These are phyloP conservation scores for Rhodomyrtus psidioides DNA, from an alignment of 441 rosid species.

Conservation along the genomic window DNA sequence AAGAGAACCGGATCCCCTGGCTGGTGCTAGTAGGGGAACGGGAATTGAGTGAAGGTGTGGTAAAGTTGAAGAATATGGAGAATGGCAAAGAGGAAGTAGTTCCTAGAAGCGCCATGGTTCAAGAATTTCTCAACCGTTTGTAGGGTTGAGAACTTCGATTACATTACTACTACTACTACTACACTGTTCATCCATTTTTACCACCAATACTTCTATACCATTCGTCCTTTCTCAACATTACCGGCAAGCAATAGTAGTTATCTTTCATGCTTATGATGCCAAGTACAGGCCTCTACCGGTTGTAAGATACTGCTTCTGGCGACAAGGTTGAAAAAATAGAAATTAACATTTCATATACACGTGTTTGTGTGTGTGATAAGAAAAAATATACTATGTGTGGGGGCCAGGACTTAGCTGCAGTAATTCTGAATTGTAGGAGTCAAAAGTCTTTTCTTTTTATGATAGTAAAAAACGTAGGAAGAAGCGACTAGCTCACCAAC, in stretches of 20 bases:
- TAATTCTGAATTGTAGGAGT: background rate
- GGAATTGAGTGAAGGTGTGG: slow-evolving; percentile 51
- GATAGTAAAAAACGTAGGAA: background rate
- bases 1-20: slow-evolving; percentile 45
- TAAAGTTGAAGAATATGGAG: slow-evolving; percentile 49
- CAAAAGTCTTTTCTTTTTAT: background rate
- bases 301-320: background rate
- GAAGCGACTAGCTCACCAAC: background rate
- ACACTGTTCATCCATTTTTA: background rate
- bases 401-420: background rate
- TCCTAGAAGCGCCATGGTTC: slow-evolving; percentile 36
- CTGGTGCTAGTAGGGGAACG: slow-evolving; percentile 68
- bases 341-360: background rate
- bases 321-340: background rate
- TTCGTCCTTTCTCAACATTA: background rate
- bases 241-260: background rate
- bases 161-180: background rate
- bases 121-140: slow-evolving; percentile 25
- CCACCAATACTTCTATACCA: background rate
- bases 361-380: too few species aligned
- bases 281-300: background rate
- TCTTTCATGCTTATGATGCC: background rate
- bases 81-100: slow-evolving; percentile 41
- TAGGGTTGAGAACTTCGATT: background rate
- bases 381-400: too few species aligned